Conservation (phyloP, 2,329 filamentous ascomycete genomes). For the Cordyceps cateniannulata region DNA sequence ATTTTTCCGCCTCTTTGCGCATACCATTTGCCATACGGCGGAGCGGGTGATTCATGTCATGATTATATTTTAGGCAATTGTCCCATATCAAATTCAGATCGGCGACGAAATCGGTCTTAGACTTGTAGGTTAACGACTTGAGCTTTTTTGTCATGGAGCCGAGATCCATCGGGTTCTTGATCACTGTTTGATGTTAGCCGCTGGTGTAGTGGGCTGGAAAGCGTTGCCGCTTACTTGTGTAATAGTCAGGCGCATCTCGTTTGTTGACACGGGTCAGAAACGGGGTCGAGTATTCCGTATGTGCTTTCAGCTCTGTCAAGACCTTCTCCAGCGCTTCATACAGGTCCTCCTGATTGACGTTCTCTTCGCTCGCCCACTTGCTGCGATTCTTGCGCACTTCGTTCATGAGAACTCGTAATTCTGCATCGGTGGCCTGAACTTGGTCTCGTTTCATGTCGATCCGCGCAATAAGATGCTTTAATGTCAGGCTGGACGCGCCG, state of each 20-base stretch:
- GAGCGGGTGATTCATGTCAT: constrained; percentile 77
- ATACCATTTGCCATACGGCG: constrained; percentile 92
- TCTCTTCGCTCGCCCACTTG: constrained; percentile 98
- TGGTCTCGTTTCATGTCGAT: constrained; percentile 90
- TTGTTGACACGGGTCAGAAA: constrained; percentile 95
- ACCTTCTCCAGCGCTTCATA: constrained; percentile 98
- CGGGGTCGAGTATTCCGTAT: constrained; percentile 94
- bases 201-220: constrained; percentile 19
- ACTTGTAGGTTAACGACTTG: constrained; percentile 71
- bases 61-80: constrained; percentile 94
- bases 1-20: constrained; percentile 95
- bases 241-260: constrained; percentile 93
- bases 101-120: constrained; percentile 88
- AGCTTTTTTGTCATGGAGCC: constrained; percentile 98
- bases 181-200: constrained; percentile 48
- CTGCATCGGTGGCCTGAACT: constrained; percentile 87
- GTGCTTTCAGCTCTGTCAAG: constrained; percentile 90
- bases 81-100: constrained; percentile 95
- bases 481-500: constrained; percentile 87
- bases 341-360: constrained; percentile 93
- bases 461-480: constrained; percentile 93
- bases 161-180: constrained; percentile 96
- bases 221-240: constrained; percentile 59
- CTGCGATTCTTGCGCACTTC: constrained; percentile 96
- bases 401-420: constrained; percentile 87